phyloP scores from a whole-genome alignment of 441 rosid species.

The Theobroma grandiflorum region DNA sequence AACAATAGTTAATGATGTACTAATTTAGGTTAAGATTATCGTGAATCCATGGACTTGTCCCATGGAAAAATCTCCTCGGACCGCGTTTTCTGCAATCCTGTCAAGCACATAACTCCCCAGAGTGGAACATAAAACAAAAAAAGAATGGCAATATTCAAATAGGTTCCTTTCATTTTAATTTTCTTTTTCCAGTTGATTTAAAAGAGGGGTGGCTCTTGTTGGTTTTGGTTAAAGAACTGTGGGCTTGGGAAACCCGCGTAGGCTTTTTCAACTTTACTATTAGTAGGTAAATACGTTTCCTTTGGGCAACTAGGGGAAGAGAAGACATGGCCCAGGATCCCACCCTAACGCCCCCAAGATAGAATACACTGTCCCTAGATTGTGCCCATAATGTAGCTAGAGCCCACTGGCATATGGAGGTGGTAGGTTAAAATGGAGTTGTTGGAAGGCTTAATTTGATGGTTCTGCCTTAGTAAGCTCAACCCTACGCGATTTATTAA shows the following conservation, averaged over 20 bases:
- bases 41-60: not conserved
- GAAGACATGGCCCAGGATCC: not conserved
- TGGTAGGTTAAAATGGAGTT: not conserved
- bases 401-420: not conserved
- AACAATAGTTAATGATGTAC: not conserved
- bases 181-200: not conserved
- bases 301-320: not conserved
- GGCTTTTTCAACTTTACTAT: not conserved
- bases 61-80: not conserved
- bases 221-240: not conserved
- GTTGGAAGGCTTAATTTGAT: not conserved
- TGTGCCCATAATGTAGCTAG: not conserved
- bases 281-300: not conserved
- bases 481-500: not conserved
- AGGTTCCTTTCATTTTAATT: not conserved
- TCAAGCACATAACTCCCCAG: not conserved
- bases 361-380: not conserved
- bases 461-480: not conserved
- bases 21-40: not conserved
- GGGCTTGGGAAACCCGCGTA: not conserved
- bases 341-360: too few relatives aligned
- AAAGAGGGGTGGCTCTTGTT: not conserved
- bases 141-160: not conserved
- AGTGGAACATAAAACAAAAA: not conserved
- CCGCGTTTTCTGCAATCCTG: slow-evolving; percentile 13